Evolutionary conservation across 2,329 filamentous ascomycete species (phyloP).

Genomic region (Penicillium italicum): DNA sequence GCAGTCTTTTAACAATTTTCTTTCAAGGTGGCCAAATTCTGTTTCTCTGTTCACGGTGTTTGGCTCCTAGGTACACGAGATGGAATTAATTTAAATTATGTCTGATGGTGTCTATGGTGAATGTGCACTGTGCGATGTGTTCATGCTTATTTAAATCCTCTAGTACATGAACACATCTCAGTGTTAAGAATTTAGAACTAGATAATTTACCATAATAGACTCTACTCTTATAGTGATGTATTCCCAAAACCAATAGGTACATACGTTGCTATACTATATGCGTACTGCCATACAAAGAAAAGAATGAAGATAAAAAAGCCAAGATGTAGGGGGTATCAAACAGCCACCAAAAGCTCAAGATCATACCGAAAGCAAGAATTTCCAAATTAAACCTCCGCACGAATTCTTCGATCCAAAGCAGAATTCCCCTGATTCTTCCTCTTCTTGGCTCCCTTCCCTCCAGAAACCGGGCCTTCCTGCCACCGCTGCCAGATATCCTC

Average conservation of each 20-base stretch:
- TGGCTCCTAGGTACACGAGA: not conserved
- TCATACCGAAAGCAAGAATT: not conserved
- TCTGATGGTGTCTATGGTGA: not conserved
- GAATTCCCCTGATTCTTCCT: constrained; percentile 1
- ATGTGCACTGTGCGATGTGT: not conserved
- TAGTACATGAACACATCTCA: not conserved
- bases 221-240: not conserved
- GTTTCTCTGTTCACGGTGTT: not conserved
- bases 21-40: not conserved
- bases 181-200: not conserved
- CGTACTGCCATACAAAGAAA: not conserved
- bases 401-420: not conserved
- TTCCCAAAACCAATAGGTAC: no score
- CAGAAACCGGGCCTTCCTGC: constrained; percentile 17
- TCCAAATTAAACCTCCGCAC: not conserved
- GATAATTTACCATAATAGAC: no score
- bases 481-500: constrained; percentile 33
- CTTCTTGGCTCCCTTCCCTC: constrained; percentile 8
- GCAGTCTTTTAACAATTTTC: not conserved
- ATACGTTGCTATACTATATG: not conserved
- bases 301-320: not conserved
- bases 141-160: not conserved
- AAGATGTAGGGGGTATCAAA: not conserved
- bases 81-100: not conserved
- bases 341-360: not conserved